phyloP scores from a whole-genome alignment of 257 asterid species.

The Oldenlandia corymbosa region DNA sequence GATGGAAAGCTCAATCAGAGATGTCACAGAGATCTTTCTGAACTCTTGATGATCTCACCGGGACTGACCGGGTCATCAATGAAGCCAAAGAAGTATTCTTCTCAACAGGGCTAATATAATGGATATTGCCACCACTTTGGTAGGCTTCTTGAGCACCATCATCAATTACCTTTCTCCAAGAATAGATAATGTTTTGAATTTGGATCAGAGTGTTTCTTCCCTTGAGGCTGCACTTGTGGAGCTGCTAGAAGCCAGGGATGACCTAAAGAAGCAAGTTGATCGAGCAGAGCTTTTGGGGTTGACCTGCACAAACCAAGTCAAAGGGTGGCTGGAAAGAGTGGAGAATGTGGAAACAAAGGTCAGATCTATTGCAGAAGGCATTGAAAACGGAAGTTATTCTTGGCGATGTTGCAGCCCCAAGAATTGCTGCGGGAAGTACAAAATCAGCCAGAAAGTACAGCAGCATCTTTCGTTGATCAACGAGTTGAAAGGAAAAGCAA shows the following conservation, averaged over 20 bases:
- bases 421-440: constrained; percentile 22
- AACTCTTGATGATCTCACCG: not conserved
- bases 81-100: not conserved
- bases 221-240: constrained; percentile 37
- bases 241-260: constrained; percentile 34
- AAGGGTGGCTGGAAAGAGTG: constrained; percentile 45
- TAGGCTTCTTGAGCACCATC: constrained; percentile 1
- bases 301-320: constrained; percentile 40
- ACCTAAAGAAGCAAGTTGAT: constrained; percentile 40
- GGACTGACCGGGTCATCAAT: not conserved
- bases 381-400: constrained; percentile 21
- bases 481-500: constrained; percentile 30
- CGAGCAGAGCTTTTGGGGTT: constrained; percentile 34
- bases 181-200: constrained; percentile 9
- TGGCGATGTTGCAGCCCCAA: constrained; percentile 16
- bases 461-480: constrained; percentile 22
- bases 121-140: constrained; percentile 10
- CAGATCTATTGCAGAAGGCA: constrained; percentile 21
- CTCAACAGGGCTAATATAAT: not conserved
- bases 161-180: not conserved
- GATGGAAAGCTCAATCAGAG: too few species aligned
- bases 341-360: constrained; percentile 32
- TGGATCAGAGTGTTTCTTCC: constrained; percentile 23
- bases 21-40: not conserved
- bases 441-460: constrained; percentile 19